Evolutionary conservation across 164 flowering plant genomes (phyloP).

Genomic region (Aristolochia californica): DNA sequence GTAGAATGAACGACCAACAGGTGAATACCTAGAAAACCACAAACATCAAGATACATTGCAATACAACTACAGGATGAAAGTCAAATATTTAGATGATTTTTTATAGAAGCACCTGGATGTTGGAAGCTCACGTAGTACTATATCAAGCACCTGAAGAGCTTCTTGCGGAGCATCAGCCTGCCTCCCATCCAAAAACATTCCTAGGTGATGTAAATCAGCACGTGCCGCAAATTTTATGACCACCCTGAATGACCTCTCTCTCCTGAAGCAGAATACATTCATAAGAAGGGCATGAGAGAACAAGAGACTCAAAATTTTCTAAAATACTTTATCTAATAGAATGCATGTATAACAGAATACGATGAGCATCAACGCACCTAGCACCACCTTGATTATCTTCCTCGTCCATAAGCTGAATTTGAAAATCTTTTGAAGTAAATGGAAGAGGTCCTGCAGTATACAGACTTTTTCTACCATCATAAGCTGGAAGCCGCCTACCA

Average conservation of each 20-base stretch:
- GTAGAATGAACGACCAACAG: constrained; percentile 87
- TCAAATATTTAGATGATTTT: not conserved
- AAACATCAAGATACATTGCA: not conserved
- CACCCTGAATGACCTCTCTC: constrained; percentile 65
- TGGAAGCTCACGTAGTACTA: constrained; percentile 86
- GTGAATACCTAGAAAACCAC: constrained; percentile 39
- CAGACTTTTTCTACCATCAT: constrained; percentile 93
- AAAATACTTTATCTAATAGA: not conserved
- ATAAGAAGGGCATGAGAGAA: not conserved
- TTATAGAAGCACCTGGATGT: constrained; percentile 39
- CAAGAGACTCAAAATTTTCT: not conserved
- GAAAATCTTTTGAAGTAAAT: constrained; percentile 58
- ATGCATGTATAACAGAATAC: not conserved
- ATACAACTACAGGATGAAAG: not conserved
- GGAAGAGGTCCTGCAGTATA: constrained; percentile 97
- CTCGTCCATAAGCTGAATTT: constrained; percentile 62
- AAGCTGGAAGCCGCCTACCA: constrained; percentile 85
- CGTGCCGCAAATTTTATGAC: constrained; percentile 86
- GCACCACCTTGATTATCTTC: constrained; percentile 67
- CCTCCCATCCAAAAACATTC: constrained; percentile 68
- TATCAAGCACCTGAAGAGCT: constrained; percentile 97
- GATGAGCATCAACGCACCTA: constrained; percentile 28
- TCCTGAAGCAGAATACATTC: constrained; percentile 28
- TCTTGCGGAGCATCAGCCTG: constrained; percentile 98
- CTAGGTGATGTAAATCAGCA: constrained; percentile 85